Base-by-base conservation (phyloP, 1,284 basidiomycete species). In the Melanopsichium pennsylvanicum region DNA sequence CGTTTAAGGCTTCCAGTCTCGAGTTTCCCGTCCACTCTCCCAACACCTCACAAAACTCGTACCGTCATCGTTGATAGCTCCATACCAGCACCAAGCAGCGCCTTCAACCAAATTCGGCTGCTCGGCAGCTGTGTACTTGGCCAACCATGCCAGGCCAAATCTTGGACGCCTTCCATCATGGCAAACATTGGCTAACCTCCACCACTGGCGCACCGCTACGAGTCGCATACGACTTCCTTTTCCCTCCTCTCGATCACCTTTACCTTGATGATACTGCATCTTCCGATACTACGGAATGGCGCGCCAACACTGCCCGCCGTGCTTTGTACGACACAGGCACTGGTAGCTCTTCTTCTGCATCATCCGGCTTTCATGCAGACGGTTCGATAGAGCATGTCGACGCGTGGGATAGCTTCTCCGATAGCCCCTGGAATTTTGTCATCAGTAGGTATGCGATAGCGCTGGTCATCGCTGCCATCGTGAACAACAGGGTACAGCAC, bases 401-500 rank as follows among this genome's bases (percentile, higher is more conserved):
- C 6, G 46, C 41, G 3, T 70, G 60, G 67, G 66, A 63, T 9
- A 55, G 40, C 43, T 63, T 72, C 36, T 38, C 49, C 13, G 67
- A 73, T 34, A 70, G 62, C 22, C 70, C 74, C 0, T 70, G 72
- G 64, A 67, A 64, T 41, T 78, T 78, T 29, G 36, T 78, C 16
- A 61, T 66, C 26, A 77, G 75, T 16, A 72, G 75, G 3, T 79
- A 75, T 32, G 48, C 70, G 7, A 26, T 74, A 19, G 64, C 70
- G 3, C 55, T 79, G n/a, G 43, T 70, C 21, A 41, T 63, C 19
- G 66, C 76, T 32, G 72, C 69, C 7, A 63, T 76, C 21, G 27
- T 76, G 33, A 68, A 67, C 37, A 78, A 79, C 35, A 64, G 77
- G 4, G 72, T 79, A 7, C 70, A 76, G 25, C 76, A 79, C 49